phyloP scores from a whole-genome alignment of 768 basidiomycete genomes.

The Mycena polygramma region DNA sequence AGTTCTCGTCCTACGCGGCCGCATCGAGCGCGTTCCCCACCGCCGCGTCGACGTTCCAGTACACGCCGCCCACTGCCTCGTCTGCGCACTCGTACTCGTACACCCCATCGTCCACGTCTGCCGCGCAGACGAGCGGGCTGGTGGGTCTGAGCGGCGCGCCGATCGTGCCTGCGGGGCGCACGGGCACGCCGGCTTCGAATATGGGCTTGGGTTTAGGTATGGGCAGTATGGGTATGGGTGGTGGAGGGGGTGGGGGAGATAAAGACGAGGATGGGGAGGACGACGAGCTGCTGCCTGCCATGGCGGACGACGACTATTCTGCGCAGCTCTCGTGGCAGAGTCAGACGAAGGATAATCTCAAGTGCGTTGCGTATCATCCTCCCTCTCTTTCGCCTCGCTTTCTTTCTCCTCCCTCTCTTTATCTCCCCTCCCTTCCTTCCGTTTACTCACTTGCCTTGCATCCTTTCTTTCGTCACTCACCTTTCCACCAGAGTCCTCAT shows the following conservation, averaged over 20 bases:
- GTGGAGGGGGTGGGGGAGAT: slow-evolving; percentile 27
- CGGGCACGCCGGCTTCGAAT: neutral
- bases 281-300: slow-evolving; percentile 83
- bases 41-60: slow-evolving; percentile 13
- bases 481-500: slow-evolving; percentile 75
- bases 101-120: neutral
- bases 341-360: slow-evolving; percentile 89
- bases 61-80: neutral
- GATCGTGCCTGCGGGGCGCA: slow-evolving; percentile 32
- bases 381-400: too few species aligned
- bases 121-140: slow-evolving; percentile 1
- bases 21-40: slow-evolving; percentile 1
- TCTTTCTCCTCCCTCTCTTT: neutral
- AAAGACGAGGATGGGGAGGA: slow-evolving; percentile 78
- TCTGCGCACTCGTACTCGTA: neutral
- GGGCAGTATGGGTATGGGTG: slow-evolving; percentile 33
- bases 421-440: too few species aligned
- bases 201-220: too few species aligned
- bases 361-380: slow-evolving; percentile 57
- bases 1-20: neutral
- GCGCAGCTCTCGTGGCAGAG: slow-evolving; percentile 87
- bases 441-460: too few species aligned
- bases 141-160: slow-evolving; percentile 31
- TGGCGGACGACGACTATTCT: slow-evolving; percentile 92
- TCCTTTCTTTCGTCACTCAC: too few species aligned